A percentile compares a stretch with the other conserved stretches of the same genome.
phyloP scores from a whole-genome alignment of 345 rosid genomes.

The Pistacia atlantica region DNA sequence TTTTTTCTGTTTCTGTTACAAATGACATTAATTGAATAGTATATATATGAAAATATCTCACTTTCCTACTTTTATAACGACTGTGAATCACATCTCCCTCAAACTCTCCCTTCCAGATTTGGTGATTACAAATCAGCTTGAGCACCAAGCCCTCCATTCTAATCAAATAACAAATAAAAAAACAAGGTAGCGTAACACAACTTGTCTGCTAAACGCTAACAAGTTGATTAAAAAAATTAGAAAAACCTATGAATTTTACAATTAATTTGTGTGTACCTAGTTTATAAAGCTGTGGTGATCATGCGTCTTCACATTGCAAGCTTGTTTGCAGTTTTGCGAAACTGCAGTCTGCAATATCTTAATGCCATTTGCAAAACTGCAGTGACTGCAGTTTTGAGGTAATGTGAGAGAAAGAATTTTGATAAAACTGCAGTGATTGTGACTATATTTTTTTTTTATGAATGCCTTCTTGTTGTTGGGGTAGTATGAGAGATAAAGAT shows the following conservation, averaged over 20 bases:
- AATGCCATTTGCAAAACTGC: too few species aligned
- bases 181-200: constrained; percentile 27
- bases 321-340: constrained; percentile 34
- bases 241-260: constrained; percentile 33
- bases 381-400: too few species aligned
- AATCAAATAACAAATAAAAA: constrained; percentile 26
- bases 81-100: not conserved
- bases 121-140: constrained; percentile 11
- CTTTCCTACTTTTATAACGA: constrained; percentile 21
- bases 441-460: too few species aligned
- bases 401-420: too few species aligned
- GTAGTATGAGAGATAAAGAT: too few species aligned
- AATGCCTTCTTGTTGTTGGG: too few species aligned
- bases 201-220: constrained; percentile 11
- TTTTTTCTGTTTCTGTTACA: not conserved
- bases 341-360: too few species aligned
- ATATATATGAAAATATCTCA: constrained; percentile 24
- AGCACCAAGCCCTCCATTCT: constrained; percentile 11
- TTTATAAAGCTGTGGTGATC: constrained; percentile 21
- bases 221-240: not conserved
- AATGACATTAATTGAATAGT: constrained; percentile 20
- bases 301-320: constrained; percentile 83
- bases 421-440: too few species aligned
- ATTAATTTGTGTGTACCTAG: constrained; percentile 27
- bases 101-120: constrained; percentile 6